Base-by-base conservation (phyloP, 441 rosid species). In the Populus hybrid region DNA sequence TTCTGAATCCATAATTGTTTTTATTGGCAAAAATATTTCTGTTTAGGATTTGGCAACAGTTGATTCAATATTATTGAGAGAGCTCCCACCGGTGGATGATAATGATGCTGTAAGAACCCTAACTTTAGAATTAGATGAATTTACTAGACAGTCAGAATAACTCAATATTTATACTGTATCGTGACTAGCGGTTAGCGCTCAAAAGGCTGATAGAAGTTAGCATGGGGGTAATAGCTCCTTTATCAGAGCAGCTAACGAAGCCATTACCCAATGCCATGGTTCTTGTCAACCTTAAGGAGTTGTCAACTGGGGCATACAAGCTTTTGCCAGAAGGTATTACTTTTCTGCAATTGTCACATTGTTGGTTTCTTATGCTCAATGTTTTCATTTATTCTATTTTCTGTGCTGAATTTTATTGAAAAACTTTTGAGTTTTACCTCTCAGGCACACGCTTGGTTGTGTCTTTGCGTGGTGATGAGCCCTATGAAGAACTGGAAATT, bases 211-310 rank as follows among this genome's bases (percentile, higher is more conserved):
- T 93, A 40, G 99, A 93, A 77, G 83, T 92, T 75, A 95, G 97
- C 83, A 91, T 95, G 97, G 99, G 99, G 64, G 90, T 95, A 24
- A 89, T 93, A 78, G 77, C 89, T 70, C 99, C 99, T 81, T 84
- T 95, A 80, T 88, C 98, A 16, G 99, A 95, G 85, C 99, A 95
- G 84, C 90, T 95, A 67, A 95, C 93, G 42, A 95, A 93, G 84
- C 98, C 99, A 32, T 84, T 95, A 78, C 97, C 98, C 67, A 87
- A 93, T 80, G 98, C 99, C 73, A 87, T 95, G 90, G 95, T 84
- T 86, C 92, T 95, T 75, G 97, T 93, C 78, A 93, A 90, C 84
- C 96, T 93, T 46, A 93, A 92, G 84, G 99, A 95, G 82, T 79
- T 93, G 79, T 83, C 94, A 77, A 86, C 92, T 32, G 94, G 97